These are phyloP conservation scores for Fusarium pilosicola DNA, from an alignment of 2,329 filamentous ascomycete species.

Conservation along the genomic window DNA sequence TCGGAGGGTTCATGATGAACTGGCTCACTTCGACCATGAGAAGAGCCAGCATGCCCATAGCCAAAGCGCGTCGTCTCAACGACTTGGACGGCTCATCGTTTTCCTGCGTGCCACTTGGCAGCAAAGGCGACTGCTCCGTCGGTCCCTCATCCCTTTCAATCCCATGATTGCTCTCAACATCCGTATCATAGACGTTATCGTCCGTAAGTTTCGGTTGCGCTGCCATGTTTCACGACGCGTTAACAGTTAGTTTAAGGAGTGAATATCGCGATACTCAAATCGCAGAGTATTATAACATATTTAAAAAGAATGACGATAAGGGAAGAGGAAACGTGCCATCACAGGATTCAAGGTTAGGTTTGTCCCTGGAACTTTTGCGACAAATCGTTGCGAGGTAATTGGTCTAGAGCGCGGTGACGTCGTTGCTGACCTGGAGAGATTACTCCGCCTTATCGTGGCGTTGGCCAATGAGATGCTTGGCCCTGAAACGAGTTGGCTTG, in stretches of 20 bases:
- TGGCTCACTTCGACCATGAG: conserved; percentile 57
- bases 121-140: conserved; percentile 37
- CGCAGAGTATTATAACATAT: background rate
- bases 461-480: background rate
- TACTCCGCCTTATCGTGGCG: conserved; percentile 16
- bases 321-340: background rate
- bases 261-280: background rate
- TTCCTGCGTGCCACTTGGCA: conserved; percentile 27
- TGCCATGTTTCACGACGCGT: background rate
- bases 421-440: background rate
- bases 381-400: conserved; percentile 1
- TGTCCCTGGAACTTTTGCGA: conserved; percentile 30
- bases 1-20: conserved; percentile 53
- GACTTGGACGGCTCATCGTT: conserved; percentile 38
- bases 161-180: conserved; percentile 20
- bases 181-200: conserved; percentile 4
- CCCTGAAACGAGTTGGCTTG: background rate
- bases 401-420: conserved; percentile 21
- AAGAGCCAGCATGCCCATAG: conserved; percentile 52
- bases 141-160: background rate
- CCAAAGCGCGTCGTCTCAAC: conserved; percentile 45
- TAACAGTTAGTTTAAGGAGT: background rate
- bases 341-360: conserved; percentile 10
- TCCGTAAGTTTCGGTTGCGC: background rate
- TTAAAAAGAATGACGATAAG: background rate